Base-by-base conservation (phyloP, 108 stramenopile genomes). In the Nitzschia sp. region DNA sequence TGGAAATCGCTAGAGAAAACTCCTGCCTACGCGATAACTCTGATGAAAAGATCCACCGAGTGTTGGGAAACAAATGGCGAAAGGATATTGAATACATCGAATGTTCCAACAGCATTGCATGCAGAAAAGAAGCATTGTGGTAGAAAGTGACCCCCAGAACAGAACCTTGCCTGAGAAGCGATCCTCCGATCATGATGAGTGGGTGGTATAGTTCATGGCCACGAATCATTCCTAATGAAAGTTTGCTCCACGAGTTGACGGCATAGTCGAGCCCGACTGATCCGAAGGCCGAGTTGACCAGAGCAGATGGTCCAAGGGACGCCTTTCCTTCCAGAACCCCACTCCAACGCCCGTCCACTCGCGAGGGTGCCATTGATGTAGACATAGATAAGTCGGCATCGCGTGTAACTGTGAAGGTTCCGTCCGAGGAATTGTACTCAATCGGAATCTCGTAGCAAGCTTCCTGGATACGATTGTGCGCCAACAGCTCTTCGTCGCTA, bases 151-250 rank as follows among this genome's bases (percentile, higher is more conserved):
- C 57, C n/a, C 75, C 75, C 1, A 76, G 26, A 9, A 28, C 38
- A 25, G 68, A 58, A 2, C 68, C 68, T 13, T 48, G 38, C 5
- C 63, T 53, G 6, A 52, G 19, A n/a, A 65, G 34, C 4, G 53
- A 48, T 6, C 65, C 62, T 2, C 75, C 75, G 21, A 76, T 29
- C 2, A 19, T 69, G 53, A 76, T 35, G 9, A 76, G 50, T n/a
- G 68, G 68, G 33, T 76, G 45, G 17, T 36, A 46, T 2, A 35
- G 32, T 53, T 76, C 56, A 30, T 46, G 58, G n/a, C 68, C 75
- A 56, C 63, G 65, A 56, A 47, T 76, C 68, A 69, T 64, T 65
- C 75, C 75, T 9, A 69, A 19, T 2, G 75, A 63, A 8, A 76
- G 19, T 23, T 45, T 59, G 22, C 36, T 58, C 60, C 45, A 46